These are phyloP conservation scores for Backusella tuberculispora DNA, from an alignment of 192 early-diverging fungal genomes.

Conservation along the genomic window DNA sequence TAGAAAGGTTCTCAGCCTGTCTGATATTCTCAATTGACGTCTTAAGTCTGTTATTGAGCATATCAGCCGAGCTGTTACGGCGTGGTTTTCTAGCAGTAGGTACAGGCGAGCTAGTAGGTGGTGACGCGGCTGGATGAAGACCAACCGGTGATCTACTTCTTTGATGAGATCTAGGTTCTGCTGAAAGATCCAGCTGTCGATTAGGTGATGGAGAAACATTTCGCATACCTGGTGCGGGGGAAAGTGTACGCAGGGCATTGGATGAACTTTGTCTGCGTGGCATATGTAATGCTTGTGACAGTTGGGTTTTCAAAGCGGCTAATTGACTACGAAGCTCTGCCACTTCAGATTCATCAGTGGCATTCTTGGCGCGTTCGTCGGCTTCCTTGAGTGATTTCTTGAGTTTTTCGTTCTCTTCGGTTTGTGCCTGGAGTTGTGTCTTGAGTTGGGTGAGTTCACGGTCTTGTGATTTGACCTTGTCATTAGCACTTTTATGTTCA, in stretches of 20 bases:
- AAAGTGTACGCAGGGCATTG: conserved; percentile 23
- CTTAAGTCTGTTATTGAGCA: conserved; percentile 35
- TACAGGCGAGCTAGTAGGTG: conserved; percentile 1
- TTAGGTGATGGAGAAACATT: conserved; percentile 26
- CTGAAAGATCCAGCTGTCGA: conserved; percentile 7
- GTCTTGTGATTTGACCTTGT: conserved; percentile 64
- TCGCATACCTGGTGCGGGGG: conserved; percentile 19
- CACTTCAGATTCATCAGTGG: conserved; percentile 65
- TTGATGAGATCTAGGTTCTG: background rate
- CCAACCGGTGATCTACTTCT: conserved; percentile 29
- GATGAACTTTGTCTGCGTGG: conserved; percentile 31
- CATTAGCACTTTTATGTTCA: conserved; percentile 59
- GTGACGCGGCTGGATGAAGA: background rate
- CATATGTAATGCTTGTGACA: conserved; percentile 66
- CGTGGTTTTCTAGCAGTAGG: conserved; percentile 37
- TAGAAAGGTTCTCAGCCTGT: conserved; percentile 36
- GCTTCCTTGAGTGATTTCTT: conserved; percentile 49
- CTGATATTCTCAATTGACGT: conserved; percentile 43
- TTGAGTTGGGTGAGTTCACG: conserved; percentile 62
- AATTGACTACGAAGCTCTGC: conserved; percentile 74
- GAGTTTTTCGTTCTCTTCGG: conserved; percentile 70
- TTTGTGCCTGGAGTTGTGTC: conserved; percentile 52
- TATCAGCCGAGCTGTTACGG: conserved; percentile 55
- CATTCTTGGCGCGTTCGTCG: conserved; percentile 40
- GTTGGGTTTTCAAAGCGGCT: conserved; percentile 68